Evolutionary conservation across 2,329 filamentous ascomycete species (phyloP).

Genomic region (Trichothecium sympodiale): DNA sequence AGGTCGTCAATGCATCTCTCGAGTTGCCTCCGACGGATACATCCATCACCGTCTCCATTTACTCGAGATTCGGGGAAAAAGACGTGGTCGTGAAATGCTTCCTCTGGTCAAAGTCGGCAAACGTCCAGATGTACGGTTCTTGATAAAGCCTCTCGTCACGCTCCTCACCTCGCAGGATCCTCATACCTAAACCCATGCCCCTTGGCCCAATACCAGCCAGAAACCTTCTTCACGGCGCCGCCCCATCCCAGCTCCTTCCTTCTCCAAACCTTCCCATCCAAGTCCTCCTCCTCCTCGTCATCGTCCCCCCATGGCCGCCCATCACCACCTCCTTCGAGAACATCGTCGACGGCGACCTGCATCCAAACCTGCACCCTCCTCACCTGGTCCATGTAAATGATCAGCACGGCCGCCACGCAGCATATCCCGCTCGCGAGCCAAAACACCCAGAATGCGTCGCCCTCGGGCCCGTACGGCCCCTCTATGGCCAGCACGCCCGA

Average conservation of each 20-base stretch:
- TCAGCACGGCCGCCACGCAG: constrained; percentile 23
- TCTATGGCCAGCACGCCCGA: constrained; percentile 36
- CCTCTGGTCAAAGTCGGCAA: no score
- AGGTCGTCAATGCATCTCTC: no score
- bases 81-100: no score
- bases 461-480: constrained; percentile 30
- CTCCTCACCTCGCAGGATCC: constrained; percentile 12
- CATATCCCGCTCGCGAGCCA: constrained; percentile 32
- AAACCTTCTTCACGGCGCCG: constrained; percentile 31
- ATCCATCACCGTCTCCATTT: no score
- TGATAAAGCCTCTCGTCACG: no score
- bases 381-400: constrained; percentile 38
- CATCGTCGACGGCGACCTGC: constrained; percentile 22
- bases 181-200: constrained; percentile 3
- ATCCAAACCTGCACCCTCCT: constrained; percentile 35
- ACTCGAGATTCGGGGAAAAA: no score
- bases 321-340: constrained; percentile 20
- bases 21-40: no score
- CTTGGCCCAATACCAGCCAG: constrained; percentile 20
- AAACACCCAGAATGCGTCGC: constrained; percentile 33
- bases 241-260: constrained; percentile 33
- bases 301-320: constrained; percentile 25
- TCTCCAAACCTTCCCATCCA: constrained; percentile 25
- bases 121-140: no score
- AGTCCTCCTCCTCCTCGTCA: constrained; percentile 13